Percentiles rank a stretch among this genome's conserved stretches.
These are phyloP conservation scores for Trichomonascaceae sp. DNA, from an alignment of 1,139 yeast genomes.

Conservation along the genomic window DNA sequence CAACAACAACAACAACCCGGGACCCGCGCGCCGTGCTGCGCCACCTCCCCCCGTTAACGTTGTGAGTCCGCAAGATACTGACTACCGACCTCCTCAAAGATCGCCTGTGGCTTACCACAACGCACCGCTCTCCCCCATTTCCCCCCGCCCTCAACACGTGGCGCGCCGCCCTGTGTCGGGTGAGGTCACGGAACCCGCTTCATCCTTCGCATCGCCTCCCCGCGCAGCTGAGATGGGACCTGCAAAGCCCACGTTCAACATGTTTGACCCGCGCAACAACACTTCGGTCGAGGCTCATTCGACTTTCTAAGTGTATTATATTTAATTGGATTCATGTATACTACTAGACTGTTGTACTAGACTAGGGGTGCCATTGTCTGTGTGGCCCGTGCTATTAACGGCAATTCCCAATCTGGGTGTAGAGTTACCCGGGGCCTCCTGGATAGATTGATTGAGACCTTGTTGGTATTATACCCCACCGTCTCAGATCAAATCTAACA, in stretches of 20 bases:
- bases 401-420: too few species aligned
- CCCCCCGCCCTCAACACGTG: constrained; percentile 6
- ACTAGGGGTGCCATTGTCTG: too few species aligned
- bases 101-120: background rate
- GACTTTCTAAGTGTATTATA: too few species aligned
- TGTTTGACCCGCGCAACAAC: constrained; percentile 15
- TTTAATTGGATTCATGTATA: too few species aligned
- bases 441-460: too few species aligned
- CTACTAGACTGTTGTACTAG: too few species aligned
- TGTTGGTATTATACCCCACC: too few species aligned
- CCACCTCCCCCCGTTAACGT: constrained; percentile 6
- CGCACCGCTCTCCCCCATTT: constrained; percentile 2
- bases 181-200: too few species aligned
- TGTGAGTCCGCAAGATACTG: constrained; percentile 1
- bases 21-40: constrained; percentile 2
- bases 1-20: constrained; percentile 1
- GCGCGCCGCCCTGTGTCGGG: constrained; percentile 12
- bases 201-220: constrained; percentile 1
- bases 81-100: background rate
- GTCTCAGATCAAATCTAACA: too few species aligned
- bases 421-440: too few species aligned
- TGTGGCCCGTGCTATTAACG: too few species aligned
- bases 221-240: constrained; percentile 1
- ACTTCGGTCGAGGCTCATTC: constrained; percentile 3
- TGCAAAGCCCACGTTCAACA: constrained; percentile 5